Percentiles rank a stretch among this genome's conserved stretches.
phyloP scores from a whole-genome alignment of 2,329 filamentous ascomycete genomes.

The Emergomyces orientalis region DNA sequence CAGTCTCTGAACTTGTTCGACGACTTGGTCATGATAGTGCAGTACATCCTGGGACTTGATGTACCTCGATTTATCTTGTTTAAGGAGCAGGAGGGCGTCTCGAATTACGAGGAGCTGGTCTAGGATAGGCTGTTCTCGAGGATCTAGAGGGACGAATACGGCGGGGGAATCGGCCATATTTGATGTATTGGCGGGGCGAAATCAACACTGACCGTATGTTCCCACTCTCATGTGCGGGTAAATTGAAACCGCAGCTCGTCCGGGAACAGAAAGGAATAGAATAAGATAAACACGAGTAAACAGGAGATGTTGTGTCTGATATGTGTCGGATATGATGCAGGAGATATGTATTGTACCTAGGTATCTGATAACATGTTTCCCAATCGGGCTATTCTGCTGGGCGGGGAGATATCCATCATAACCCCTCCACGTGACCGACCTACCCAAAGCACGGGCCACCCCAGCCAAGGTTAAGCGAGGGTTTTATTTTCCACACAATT shows the following conservation, averaged over 20 bases:
- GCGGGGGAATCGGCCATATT: slow-evolving; percentile 54
- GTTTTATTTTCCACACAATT: slow-evolving; percentile 31
- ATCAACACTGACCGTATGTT: not conserved
- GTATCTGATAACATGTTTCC: not conserved
- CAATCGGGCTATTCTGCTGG: not conserved
- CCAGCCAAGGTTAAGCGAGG: slow-evolving; percentile 31
- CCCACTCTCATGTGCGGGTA: not conserved
- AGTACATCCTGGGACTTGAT: slow-evolving; percentile 58
- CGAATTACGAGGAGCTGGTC: slow-evolving; percentile 50
- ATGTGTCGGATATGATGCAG: not conserved
- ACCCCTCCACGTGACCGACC: too few species aligned
- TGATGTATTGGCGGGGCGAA: not conserved
- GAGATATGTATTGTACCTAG: not conserved
- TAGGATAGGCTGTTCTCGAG: slow-evolving; percentile 56
- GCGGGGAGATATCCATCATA: not conserved
- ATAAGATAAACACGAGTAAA: not conserved
- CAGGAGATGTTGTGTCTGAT: not conserved
- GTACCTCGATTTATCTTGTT: slow-evolving; percentile 56
- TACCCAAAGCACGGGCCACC: slow-evolving; percentile 16
- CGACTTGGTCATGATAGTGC: slow-evolving; percentile 50
- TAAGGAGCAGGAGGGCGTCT: slow-evolving; percentile 52
- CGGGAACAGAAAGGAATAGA: not conserved
- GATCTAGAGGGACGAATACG: slow-evolving; percentile 50
- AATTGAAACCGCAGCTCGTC: not conserved
- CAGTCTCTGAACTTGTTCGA: slow-evolving; percentile 51